Base-by-base conservation (phyloP, 768 basidiomycete genomes). In the Xerocomus spinulosus region DNA sequence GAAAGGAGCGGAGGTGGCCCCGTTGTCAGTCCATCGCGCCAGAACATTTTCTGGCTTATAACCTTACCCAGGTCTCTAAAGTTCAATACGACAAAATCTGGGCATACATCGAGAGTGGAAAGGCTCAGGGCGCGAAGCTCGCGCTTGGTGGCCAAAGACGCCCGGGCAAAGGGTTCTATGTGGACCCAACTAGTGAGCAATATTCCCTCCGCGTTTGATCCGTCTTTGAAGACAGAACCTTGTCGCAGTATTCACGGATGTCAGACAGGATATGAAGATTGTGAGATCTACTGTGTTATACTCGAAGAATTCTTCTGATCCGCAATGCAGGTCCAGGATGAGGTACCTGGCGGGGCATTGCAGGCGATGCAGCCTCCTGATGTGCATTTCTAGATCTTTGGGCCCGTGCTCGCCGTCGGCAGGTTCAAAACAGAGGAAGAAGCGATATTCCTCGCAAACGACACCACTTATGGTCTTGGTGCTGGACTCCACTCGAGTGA, bases 371-470 rank as follows among this genome's bases (percentile, higher is more conserved):
- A 48, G 17, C 33, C 4, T 34, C 35, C 48, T 52, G 39, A 61
- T 46, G 51, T 42, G 12, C 52, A 28, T n/a, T 17, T 4, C 26
- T 50, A 94, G 83, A 96, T 96, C 56, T 98, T 98, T 65, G 95
- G 95, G 9, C 95, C 95, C 23, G 94, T 98, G 3, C 78, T 94
- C 33, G 77, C 82, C 21, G 79, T 97, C 35, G 85, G 83, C 35
- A 81, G 74, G 55, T 97, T 97, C 72, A 80, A 78, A 55, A 85
- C 86, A 7, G 94, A 96, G 66, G 85, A 87, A 49, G 91, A 96
- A 62, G 92, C 83, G 4, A 81, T 97, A 55, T 61, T 72, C 34
- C 68, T 92, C 14, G 94, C 93, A 28, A 97, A 97, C 68, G 81
- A 87, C 61, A 91, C 92, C 6, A 79, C 73, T 41, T 97, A 95